Percentiles rank a stretch among this genome's conserved stretches.
phyloP scores from a whole-genome alignment of 768 basidiomycete genomes.

The Lentinula raphanica region DNA sequence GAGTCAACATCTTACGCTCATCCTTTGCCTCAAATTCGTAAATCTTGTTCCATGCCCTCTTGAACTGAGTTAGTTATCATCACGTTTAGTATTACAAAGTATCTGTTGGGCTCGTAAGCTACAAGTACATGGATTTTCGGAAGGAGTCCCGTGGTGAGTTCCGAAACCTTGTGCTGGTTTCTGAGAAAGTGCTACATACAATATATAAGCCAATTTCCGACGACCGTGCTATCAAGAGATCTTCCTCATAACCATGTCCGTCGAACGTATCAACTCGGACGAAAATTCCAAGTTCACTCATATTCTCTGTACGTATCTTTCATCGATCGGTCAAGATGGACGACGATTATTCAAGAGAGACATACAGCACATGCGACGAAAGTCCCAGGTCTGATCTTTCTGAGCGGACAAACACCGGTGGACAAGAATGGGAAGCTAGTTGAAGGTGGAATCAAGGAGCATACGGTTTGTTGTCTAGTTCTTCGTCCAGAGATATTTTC shows the following conservation, averaged over 20 bases:
- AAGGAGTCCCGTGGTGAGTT: no score
- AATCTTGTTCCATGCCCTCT: no score
- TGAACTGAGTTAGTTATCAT: no score
- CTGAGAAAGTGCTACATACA: no score
- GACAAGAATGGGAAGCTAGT: conserved; percentile 41
- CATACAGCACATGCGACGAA: conserved; percentile 50
- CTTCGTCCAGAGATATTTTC: not conserved
- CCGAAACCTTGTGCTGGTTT: no score
- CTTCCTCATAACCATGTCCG: conserved; percentile 29
- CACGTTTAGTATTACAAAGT: no score
- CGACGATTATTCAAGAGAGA: not conserved
- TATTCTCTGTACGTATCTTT: conserved; percentile 40
- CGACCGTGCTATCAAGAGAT: not conserved
- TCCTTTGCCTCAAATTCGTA: no score
- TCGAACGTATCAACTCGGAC: conserved; percentile 51
- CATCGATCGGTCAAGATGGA: not conserved
- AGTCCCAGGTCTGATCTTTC: conserved; percentile 52
- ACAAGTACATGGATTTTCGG: no score
- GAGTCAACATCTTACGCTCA: no score
- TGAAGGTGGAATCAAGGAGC: conserved; percentile 51
- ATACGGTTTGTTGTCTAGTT: conserved; percentile 35
- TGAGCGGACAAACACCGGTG: conserved; percentile 56
- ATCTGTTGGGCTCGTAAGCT: not conserved
- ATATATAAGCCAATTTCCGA: no score
- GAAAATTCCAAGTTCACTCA: conserved; percentile 40